Conservation (phyloP, 2,329 filamentous ascomycete species). For the Botrytis squamosa region DNA sequence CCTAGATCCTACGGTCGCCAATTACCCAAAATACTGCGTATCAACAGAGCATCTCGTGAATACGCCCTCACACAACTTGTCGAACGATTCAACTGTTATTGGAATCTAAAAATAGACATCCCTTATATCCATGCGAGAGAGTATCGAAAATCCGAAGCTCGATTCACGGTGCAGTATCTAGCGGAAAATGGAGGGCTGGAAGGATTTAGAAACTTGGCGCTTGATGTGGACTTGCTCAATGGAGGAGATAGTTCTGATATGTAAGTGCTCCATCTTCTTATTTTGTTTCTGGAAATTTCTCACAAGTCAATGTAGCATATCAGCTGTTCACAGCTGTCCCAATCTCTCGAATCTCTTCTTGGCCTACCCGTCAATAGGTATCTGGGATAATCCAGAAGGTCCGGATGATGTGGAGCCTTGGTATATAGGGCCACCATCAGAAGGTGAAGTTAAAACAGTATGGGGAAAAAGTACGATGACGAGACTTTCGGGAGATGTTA, state of each 20-base stretch:
- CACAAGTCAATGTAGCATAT: not conserved
- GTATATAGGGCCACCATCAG: not conserved
- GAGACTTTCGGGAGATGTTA: not conserved
- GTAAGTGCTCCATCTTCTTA: not conserved
- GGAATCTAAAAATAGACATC: not conserved
- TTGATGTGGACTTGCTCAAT: not conserved
- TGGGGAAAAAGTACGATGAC: not conserved
- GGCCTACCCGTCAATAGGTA: not conserved
- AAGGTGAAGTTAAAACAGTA: not conserved
- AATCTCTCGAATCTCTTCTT: not conserved
- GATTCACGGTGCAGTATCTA: not conserved
- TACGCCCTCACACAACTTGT: not conserved
- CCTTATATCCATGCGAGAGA: not conserved
- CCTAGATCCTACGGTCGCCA: not conserved
- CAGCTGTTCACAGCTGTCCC: not conserved
- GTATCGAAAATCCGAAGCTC: not conserved
- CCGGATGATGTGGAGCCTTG: not conserved
- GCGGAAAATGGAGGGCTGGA: not conserved
- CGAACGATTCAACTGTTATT: not conserved
- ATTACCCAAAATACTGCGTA: not conserved
- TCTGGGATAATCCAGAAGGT: not conserved
- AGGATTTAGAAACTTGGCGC: not conserved
- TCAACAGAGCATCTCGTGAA: not conserved
- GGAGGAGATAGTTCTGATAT: not conserved
- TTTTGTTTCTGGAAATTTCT: not conserved